phyloP scores from a whole-genome alignment of 2,329 filamentous ascomycete genomes.

The Penicillium sp. region DNA sequence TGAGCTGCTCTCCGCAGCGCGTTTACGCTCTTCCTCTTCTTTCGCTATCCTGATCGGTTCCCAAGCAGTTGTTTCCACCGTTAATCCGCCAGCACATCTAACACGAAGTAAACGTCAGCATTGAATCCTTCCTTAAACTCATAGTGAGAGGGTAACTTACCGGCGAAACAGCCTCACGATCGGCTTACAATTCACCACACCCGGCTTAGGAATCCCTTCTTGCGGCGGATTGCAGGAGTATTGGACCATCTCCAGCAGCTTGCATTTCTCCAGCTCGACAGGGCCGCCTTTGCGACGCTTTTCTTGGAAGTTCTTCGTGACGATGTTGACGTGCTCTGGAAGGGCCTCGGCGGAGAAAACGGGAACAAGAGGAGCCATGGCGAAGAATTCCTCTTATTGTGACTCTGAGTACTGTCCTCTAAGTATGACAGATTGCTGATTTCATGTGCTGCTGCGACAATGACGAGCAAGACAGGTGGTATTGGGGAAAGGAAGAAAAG shows the following conservation, averaged over 20 bases:
- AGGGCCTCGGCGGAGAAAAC: conserved; percentile 48
- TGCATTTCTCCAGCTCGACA: conserved; percentile 47
- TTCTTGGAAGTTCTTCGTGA: conserved; percentile 39
- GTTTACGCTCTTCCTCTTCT: conserved; percentile 31
- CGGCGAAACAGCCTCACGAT: too few relatives aligned
- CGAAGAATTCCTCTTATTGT: too few relatives aligned
- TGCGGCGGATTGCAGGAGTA: conserved; percentile 52
- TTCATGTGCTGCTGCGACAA: too few relatives aligned
- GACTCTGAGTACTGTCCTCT: too few relatives aligned
- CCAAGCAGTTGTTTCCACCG: conserved; percentile 56
- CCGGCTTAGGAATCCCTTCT: conserved; percentile 34
- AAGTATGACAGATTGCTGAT: too few relatives aligned
- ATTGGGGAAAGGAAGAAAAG: too few relatives aligned
- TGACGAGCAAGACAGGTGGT: too few relatives aligned
- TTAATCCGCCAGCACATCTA: conserved; percentile 46
- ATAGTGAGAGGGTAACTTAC: too few relatives aligned
- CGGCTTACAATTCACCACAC: conserved; percentile 29
- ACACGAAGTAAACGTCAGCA: too few relatives aligned
- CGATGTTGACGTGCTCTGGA: conserved; percentile 43
- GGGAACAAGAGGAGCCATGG: conserved; percentile 50
- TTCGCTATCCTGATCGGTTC: conserved; percentile 37
- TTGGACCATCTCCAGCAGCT: conserved; percentile 53
- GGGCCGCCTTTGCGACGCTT: conserved; percentile 45
- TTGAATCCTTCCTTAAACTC: too few relatives aligned
- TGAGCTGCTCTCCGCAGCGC: too few relatives aligned